Percentiles rank a stretch among this genome's conserved stretches.
These are phyloP conservation scores for Penicillium freii DNA, from an alignment of 2,329 filamentous ascomycete genomes.

Conservation along the genomic window DNA sequence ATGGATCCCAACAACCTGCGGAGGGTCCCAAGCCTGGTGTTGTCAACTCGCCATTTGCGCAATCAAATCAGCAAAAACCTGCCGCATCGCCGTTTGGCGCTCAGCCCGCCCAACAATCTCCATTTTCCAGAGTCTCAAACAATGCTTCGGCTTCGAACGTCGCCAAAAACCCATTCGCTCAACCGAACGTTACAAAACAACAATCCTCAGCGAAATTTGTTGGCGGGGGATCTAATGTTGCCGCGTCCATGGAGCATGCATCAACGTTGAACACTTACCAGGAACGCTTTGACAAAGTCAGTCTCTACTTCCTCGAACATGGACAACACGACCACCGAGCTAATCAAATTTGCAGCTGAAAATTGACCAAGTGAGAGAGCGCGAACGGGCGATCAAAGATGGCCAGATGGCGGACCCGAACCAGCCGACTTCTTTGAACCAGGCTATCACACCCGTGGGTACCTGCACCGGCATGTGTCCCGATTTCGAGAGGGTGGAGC, in stretches of 20 bases:
- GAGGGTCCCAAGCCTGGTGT: not conserved
- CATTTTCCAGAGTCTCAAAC: slow-evolving; percentile 23
- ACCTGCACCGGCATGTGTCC: slow-evolving; percentile 65
- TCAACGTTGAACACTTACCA: slow-evolving; percentile 28
- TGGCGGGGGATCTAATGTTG: slow-evolving; percentile 7
- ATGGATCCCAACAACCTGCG: not conserved
- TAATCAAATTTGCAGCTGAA: slow-evolving; percentile 43
- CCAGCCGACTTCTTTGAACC: slow-evolving; percentile 57
- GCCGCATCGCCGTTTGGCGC: slow-evolving; percentile 16
- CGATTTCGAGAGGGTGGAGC: slow-evolving; percentile 61
- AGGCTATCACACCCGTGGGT: slow-evolving; percentile 62
- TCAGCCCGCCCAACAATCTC: slow-evolving; percentile 18
- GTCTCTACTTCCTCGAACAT: slow-evolving; percentile 6
- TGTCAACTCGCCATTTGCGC: slow-evolving; percentile 28
- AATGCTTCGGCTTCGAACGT: slow-evolving; percentile 11
- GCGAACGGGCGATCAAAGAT: slow-evolving; percentile 51
- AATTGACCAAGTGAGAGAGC: slow-evolving; percentile 50
- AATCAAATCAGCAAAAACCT: slow-evolving; percentile 22
- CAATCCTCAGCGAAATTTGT: slow-evolving; percentile 12
- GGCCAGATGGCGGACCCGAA: slow-evolving; percentile 59
- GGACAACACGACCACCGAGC: not conserved
- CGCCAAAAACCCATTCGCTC: slow-evolving; percentile 14
- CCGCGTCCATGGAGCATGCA: slow-evolving; percentile 25
- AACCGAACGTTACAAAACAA: not conserved
- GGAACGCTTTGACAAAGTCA: slow-evolving; percentile 40